phyloP scores from a whole-genome alignment of 2,329 filamentous ascomycete genomes.

The Pseudogymnoascus sp. region DNA sequence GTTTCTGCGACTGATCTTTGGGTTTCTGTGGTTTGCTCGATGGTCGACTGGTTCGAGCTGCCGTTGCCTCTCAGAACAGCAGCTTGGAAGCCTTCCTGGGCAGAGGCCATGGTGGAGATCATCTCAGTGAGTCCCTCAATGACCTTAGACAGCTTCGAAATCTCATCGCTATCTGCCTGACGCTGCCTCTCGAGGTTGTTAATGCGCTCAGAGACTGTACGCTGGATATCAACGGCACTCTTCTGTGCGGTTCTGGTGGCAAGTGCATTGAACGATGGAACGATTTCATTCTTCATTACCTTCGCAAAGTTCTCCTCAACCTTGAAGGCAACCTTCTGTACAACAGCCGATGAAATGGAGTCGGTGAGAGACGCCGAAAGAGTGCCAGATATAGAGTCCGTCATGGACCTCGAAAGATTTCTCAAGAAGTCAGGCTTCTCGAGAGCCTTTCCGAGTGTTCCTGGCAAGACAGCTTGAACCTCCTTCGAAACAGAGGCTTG shows the following conservation, averaged over 20 bases:
- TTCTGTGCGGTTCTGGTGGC: conserved; percentile 61
- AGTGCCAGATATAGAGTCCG: neutral
- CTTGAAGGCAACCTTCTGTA: conserved; percentile 56
- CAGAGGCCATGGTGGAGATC: conserved; percentile 60
- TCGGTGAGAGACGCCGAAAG: conserved; percentile 25
- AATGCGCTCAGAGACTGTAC: conserved; percentile 34
- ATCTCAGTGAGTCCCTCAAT: conserved; percentile 62
- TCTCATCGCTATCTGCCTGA: conserved; percentile 46
- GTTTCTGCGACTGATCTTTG: neutral
- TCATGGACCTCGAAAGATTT: conserved; percentile 3
- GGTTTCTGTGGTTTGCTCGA: conserved; percentile 12
- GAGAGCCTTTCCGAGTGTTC: conserved; percentile 58
- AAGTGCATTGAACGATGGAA: conserved; percentile 58
- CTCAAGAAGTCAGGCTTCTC: conserved; percentile 66
- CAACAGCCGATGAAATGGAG: conserved; percentile 64
- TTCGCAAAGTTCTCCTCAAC: conserved; percentile 63
- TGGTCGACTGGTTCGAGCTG: conserved; percentile 34
- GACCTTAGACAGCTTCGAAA: conserved; percentile 63
- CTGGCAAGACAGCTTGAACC: conserved; percentile 62
- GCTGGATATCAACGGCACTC: conserved; percentile 61
- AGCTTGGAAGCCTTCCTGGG: conserved; percentile 62
- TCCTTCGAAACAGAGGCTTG: conserved; percentile 47
- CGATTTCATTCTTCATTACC: conserved; percentile 55
- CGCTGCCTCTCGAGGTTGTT: conserved; percentile 19
- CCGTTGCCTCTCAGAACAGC: conserved; percentile 51